These are phyloP conservation scores for Quercus gilva DNA, from an alignment of 306 rosid species.

Conservation along the genomic window DNA sequence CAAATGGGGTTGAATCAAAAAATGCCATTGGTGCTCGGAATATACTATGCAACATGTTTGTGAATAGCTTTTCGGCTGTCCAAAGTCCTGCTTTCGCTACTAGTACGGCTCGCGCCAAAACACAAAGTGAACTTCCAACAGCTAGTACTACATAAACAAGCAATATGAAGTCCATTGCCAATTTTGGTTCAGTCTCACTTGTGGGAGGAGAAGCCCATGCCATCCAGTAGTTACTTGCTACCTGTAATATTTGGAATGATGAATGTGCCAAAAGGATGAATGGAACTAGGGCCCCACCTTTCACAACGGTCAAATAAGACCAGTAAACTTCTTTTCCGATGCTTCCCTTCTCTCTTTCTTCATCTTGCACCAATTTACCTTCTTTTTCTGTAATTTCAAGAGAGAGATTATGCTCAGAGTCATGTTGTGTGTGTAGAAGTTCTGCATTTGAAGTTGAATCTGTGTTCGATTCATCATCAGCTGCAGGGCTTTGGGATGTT, in stretches of 20 bases:
- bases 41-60: conserved; percentile 64
- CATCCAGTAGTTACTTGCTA: conserved; percentile 97
- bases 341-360: conserved; percentile 96
- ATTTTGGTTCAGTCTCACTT: conserved; percentile 46
- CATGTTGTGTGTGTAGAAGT: conserved; percentile 32
- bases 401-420: conserved; percentile 50
- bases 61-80: conserved; percentile 75
- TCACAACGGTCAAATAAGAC: conserved; percentile 72
- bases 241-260: conserved; percentile 80
- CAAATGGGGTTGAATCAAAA: conserved; percentile 97
- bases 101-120: conserved; percentile 56
- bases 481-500: conserved; percentile 32
- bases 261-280: conserved; percentile 78
- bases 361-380: conserved; percentile 85
- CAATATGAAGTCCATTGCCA: conserved; percentile 50
- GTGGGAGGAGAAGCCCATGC: conserved; percentile 92
- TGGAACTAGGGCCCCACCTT: conserved; percentile 72
- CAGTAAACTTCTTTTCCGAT: conserved; percentile 77
- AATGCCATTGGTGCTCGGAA: conserved; percentile 92
- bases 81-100: conserved; percentile 67
- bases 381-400: conserved; percentile 57
- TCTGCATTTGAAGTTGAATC: conserved; percentile 39
- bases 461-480: conserved; percentile 38
- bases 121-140: conserved; percentile 66
- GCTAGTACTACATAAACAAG: conserved; percentile 66